Conservation (phyloP, 768 basidiomycete species). For the Tricholoma flavovirens region DNA sequence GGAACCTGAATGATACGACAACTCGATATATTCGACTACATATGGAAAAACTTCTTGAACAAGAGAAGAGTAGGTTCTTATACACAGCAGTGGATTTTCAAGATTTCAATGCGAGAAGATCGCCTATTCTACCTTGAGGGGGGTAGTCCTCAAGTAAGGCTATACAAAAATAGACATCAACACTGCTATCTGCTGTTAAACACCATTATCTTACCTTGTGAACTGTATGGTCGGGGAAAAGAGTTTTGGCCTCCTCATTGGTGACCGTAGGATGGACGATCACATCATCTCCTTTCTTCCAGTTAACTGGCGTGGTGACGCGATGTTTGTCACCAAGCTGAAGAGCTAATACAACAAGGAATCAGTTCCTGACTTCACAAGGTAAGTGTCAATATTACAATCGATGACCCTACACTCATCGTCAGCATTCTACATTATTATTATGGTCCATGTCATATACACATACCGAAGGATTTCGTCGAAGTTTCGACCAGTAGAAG, state of each 20-base stretch:
- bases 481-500: slow-evolving; percentile 94
- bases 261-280: slow-evolving; percentile 84
- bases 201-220: slow-evolving; percentile 54
- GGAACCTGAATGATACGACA: no score
- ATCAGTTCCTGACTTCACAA: slow-evolving; percentile 6
- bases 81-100: background rate
- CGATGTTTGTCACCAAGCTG: slow-evolving; percentile 86
- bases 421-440: background rate
- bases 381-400: slow-evolving; percentile 25
- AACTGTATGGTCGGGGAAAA: slow-evolving; percentile 80
- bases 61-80: no score
- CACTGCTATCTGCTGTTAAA: slow-evolving; percentile 1
- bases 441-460: slow-evolving; percentile 4
- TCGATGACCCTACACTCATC: slow-evolving; percentile 61
- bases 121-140: slow-evolving; percentile 35
- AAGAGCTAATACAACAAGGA: slow-evolving; percentile 46
- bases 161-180: slow-evolving; percentile 24
- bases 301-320: slow-evolving; percentile 90
- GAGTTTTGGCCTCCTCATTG: slow-evolving; percentile 83
- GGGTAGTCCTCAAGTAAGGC: slow-evolving; percentile 87
- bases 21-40: no score
- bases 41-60: no score
- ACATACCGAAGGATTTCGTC: slow-evolving; percentile 49
- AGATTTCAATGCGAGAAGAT: background rate
- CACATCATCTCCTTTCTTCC: slow-evolving; percentile 90